Base-by-base conservation (phyloP, 768 basidiomycete genomes). In the Boletus subparvulus region DNA sequence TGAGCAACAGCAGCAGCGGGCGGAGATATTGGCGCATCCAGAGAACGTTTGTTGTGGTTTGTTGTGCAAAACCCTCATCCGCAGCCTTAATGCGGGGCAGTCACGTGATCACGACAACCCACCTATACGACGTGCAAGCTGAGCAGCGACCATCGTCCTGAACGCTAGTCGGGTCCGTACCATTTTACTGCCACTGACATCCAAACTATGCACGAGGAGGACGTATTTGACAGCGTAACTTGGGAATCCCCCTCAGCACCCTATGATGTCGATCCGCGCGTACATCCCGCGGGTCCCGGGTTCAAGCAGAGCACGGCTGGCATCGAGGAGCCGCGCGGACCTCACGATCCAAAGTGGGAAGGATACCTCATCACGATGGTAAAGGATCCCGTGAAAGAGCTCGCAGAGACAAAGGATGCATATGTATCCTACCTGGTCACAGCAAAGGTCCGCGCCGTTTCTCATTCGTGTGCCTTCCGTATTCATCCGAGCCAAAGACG, bases 341-440 rank as follows among this genome's bases (percentile, higher is more conserved):
- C 92, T 16, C 83, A 86, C 61, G 87, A 92, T 67, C 90, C 92
- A 49, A 93, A 92, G 74, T 94, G 92, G 92, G 92, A 93, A 71
- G 92, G 92, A 11, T 87, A 87, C 72, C 84, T 94, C 58, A 80
- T 88, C 49, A 90, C 88, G 26, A 77, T 78, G 45, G 94, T 98
- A 61, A 86, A 87, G 66, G 95, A 98, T 70, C 95, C 96, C 30
- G 85, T 94, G 60, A 98, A 96, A 72, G 95, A 98, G 72, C 82
- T 98, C 28, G 89, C 95, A 56, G 96, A 97, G 65, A 96, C 94
- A 33, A 98, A 97, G 77, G 96, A 99, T 69, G 88, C 92, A 59
- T 98, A 93, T 75, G 93, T 97, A 47, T 95, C 94, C 40, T 99
- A 98, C 72, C 77, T 93, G 30, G 93, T 98, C 39, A 81, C 84